Evolutionary conservation across 2,329 filamentous ascomycete genomes (phyloP), one percentile per base, ranked within the genome.

Genomic region (Xylariaceae sp.): DNA sequence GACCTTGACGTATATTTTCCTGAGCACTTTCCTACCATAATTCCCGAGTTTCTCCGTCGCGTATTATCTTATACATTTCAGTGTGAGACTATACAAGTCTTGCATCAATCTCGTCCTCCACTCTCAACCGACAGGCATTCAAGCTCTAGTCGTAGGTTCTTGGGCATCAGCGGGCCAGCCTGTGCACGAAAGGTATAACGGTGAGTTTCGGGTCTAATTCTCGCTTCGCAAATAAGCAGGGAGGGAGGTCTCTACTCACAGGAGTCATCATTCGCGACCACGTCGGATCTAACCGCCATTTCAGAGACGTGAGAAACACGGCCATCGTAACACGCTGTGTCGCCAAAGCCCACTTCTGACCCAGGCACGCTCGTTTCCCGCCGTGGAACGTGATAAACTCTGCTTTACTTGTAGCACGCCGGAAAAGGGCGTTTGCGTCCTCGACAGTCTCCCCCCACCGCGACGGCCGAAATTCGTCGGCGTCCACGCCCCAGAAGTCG

Each of bases 351-450:
- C 72, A 75, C 40, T 64, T 65, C 59, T 74, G 69, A 1, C 73
- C 73, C 28, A 75, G 56, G 54, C 73, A 75, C 5, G 68, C 68
- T 40, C 73, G 61, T 12, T 64, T 61, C 5, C 71, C 71, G 11
- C 72, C 71, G 44, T 75, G 71, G 52, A 75, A 75, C 18, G 69
- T 69, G 50, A 75, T 72, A 53, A 74, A 74, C 22, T 69, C 66
- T 16, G 67, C 71, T 45, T 66, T 69, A 9, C 65, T 65, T 22
- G 68, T 68, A 5, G 66, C 67, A 14, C 65, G 65, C 11, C 72
- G 64, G 47, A 69, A 73, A 9, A 64, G 47, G 4, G 60, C 60
- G 42, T 63, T 65, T 51, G 75, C 71, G 10, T 70, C 66, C n/a
- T 69, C 60, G 47, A 63, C 54, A 17, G 60, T 62, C 12, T 43